Base-by-base conservation (phyloP, 1,139 yeast species). In the Lodderomyces parapsilosis region DNA sequence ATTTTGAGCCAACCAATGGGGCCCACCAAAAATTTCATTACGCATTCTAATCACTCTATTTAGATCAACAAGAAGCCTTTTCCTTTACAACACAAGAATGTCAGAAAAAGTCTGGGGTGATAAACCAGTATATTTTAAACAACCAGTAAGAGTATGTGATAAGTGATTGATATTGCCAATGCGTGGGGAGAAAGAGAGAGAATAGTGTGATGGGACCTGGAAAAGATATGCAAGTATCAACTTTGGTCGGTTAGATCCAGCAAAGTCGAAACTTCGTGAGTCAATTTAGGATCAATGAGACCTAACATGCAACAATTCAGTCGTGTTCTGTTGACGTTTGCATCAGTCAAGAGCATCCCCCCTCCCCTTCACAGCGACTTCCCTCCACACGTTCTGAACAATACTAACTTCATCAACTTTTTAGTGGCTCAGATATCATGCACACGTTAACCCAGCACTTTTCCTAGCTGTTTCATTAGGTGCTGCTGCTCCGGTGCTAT, bases 401-500 rank as follows among this genome's bases (percentile, higher is more conserved):
- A n/a, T 27, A 27, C 31, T 27, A 27, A 27, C 31, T n/a, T n/a
- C n/a, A 8, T 4, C 17, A 25, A 18, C 11, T n/a, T 11, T 30
- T 27, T 50, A 84, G 88, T 86, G 89, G 86, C 65, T 82, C 49
- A 85, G 91, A 63, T 86, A 81, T 66, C 85, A 83, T 55, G 86
- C 93, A 34, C 88, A 86, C 67, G 81, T 81, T 53, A 81, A 81
- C 60, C 95, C 96, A 42, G 90, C 86, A 62, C 73, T 86, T 54
- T 84, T 86, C 64, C 82, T 75, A 60, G 74, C 93, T n/a, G 76
- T 81, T 22, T 72, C 74, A 33, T 71, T 86, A 54, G 95, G 91
- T 9, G 63, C 80, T 40, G 62, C 83, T 38, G 90, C 87, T 8
- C 94, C 94, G 13, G 65, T 80, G 14, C 72, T 85, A 46, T 63